phyloP scores from a whole-genome alignment of 306 rosid genomes.

The Glycyrrhiza uralensis region DNA sequence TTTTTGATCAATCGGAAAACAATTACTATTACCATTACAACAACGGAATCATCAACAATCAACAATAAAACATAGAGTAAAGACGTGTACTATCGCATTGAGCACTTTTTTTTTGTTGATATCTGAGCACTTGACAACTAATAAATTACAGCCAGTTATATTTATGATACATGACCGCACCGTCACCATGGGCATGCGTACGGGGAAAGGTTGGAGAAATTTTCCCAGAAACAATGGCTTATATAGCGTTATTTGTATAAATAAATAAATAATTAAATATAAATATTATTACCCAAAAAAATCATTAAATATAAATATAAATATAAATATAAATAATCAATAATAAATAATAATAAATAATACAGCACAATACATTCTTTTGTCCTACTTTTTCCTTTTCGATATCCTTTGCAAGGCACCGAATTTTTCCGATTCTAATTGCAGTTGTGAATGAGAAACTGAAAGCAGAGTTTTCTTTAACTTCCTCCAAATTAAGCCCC shows the following conservation, averaged over 20 bases:
- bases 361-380: too few species aligned
- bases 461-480: conserved; percentile 26
- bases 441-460: conserved; percentile 45
- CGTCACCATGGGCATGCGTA: conserved; percentile 26
- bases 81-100: neutral
- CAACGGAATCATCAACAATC: too few species aligned
- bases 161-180: conserved; percentile 26
- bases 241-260: conserved; percentile 10
- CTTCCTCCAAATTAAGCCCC: conserved; percentile 31
- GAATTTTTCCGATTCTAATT: conserved; percentile 36
- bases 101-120: neutral
- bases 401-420: neutral
- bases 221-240: neutral
- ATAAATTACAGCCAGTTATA: conserved; percentile 8
- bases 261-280: too few species aligned
- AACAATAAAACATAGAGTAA: neutral
- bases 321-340: too few species aligned
- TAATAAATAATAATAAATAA: too few species aligned
- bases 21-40: too few species aligned
- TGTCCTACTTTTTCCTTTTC: neutral
- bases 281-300: too few species aligned
- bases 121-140: too few species aligned
- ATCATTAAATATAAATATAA: too few species aligned
- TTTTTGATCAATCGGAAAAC: too few species aligned
- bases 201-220: neutral